These are phyloP conservation scores for Exophiala dermatitidis DNA, from an alignment of 2,329 filamentous ascomycete genomes.

Conservation along the genomic window DNA sequence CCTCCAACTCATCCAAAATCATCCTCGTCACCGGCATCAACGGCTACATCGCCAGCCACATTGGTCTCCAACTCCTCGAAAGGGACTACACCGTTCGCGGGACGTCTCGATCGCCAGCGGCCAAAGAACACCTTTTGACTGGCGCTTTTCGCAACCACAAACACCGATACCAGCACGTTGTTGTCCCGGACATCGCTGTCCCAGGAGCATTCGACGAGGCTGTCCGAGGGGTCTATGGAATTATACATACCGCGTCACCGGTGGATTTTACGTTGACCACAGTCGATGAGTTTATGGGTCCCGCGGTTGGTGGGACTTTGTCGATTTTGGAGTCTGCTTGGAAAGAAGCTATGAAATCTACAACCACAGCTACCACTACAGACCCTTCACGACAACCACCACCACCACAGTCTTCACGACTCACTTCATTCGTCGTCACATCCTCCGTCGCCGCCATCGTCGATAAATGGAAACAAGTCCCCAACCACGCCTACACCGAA, in stretches of 20 bases:
- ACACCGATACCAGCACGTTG: constrained; percentile 28
- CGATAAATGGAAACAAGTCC: constrained; percentile 20
- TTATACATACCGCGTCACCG: constrained; percentile 25
- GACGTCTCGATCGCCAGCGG: constrained; percentile 31
- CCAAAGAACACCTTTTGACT: constrained; percentile 23
- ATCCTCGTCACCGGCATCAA: constrained; percentile 38
- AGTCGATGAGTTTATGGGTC: constrained; percentile 24
- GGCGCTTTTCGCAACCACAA: constrained; percentile 31
- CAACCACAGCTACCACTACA: too few relatives aligned
- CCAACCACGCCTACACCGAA: constrained; percentile 29
- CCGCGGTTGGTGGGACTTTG: constrained; percentile 24
- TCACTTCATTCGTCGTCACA: constrained; percentile 23
- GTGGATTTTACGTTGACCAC: constrained; percentile 22
- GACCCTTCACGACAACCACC: too few relatives aligned
- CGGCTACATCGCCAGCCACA: constrained; percentile 36
- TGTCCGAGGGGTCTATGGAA: constrained; percentile 29
- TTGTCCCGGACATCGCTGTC: constrained; percentile 34
- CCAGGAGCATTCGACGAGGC: constrained; percentile 34
- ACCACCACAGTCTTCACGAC: too few relatives aligned
- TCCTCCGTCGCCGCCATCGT: constrained; percentile 26
- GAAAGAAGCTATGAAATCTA: too few relatives aligned
- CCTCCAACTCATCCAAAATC: constrained; percentile 5
- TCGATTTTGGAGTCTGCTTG: constrained; percentile 21
- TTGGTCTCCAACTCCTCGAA: constrained; percentile 34
- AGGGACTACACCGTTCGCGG: constrained; percentile 37